Evolutionary conservation across 2,329 filamentous ascomycete genomes (phyloP).

Genomic region (Xylariaceae sp.): DNA sequence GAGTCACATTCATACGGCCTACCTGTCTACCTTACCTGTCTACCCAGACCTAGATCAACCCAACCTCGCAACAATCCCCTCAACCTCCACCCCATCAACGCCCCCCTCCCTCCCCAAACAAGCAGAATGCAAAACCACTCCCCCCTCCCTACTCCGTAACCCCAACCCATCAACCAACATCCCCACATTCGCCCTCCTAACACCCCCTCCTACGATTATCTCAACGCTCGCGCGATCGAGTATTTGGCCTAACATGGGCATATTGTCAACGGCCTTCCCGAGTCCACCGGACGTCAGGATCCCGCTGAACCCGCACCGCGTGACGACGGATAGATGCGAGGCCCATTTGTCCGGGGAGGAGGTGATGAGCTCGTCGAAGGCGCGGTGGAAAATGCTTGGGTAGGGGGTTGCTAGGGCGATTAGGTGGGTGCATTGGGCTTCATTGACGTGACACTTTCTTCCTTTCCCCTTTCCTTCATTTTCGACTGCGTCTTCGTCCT

Average conservation of each 20-base stretch:
- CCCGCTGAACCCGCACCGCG: constrained; percentile 43
- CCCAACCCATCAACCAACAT: constrained; percentile 25
- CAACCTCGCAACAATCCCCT: constrained; percentile 23
- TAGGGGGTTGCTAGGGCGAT: constrained; percentile 22
- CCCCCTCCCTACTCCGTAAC: constrained; percentile 23
- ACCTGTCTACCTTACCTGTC: too few relatives aligned
- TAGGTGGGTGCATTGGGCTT: constrained; percentile 37
- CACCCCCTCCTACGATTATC: constrained; percentile 49
- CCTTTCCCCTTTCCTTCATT: neutral
- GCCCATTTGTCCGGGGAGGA: constrained; percentile 13
- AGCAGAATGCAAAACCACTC: constrained; percentile 17
- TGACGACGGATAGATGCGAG: constrained; percentile 34
- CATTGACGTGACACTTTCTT: constrained; percentile 35
- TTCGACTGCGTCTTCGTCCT: too few relatives aligned
- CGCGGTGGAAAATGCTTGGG: constrained; percentile 49
- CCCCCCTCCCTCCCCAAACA: constrained; percentile 34
- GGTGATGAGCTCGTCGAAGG: constrained; percentile 46
- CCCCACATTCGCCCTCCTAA: constrained; percentile 39
- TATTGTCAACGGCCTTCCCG: constrained; percentile 39
- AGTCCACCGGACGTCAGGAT: constrained; percentile 50
- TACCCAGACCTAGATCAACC: too few relatives aligned
- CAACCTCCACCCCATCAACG: constrained; percentile 29
- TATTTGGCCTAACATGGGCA: constrained; percentile 36
- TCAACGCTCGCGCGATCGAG: constrained; percentile 34
- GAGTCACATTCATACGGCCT: neutral